A percentile compares a stretch with the other conserved stretches of the same genome.
Evolutionary conservation across 208 protist genomes (phyloP).

Genomic region (Trypanosoma lewisi): DNA sequence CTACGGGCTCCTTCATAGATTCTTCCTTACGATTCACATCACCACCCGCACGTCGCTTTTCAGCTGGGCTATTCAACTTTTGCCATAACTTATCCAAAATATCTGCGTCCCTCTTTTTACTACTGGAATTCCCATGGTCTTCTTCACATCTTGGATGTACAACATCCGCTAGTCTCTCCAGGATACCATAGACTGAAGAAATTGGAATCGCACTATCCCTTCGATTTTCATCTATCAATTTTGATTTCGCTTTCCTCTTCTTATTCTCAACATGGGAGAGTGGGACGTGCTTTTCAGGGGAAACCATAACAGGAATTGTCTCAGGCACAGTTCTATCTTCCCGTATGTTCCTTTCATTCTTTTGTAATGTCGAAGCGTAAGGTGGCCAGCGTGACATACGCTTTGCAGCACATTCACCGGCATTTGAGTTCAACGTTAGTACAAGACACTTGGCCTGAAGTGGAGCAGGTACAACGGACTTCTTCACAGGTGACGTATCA

Average conservation of each 20-base stretch:
- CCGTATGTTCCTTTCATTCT: background rate
- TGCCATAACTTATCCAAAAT: background rate
- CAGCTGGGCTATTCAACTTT: background rate
- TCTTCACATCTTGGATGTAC: constrained; percentile 7
- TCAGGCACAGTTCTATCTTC: background rate
- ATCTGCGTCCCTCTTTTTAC: constrained; percentile 1
- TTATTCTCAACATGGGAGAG: background rate
- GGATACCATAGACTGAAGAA: constrained; percentile 21
- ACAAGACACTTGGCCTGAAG: constrained; percentile 24
- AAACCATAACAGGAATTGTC: background rate
- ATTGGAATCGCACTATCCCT: constrained; percentile 16
- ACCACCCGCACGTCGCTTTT: background rate
- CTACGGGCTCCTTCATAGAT: background rate
- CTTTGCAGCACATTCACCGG: constrained; percentile 24
- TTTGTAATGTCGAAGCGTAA: background rate
- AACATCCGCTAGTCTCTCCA: constrained; percentile 22
- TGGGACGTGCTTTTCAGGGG: background rate
- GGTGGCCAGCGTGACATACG: constrained; percentile 17
- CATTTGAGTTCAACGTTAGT: constrained; percentile 18
- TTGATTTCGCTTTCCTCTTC: too few species aligned
- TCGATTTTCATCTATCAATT: background rate
- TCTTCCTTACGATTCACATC: background rate
- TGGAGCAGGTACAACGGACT: background rate
- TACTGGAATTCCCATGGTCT: background rate
- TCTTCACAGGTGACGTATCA: too few species aligned